Conservation (phyloP, 352 stramenopile genomes). For the Globisporangium polare region DNA sequence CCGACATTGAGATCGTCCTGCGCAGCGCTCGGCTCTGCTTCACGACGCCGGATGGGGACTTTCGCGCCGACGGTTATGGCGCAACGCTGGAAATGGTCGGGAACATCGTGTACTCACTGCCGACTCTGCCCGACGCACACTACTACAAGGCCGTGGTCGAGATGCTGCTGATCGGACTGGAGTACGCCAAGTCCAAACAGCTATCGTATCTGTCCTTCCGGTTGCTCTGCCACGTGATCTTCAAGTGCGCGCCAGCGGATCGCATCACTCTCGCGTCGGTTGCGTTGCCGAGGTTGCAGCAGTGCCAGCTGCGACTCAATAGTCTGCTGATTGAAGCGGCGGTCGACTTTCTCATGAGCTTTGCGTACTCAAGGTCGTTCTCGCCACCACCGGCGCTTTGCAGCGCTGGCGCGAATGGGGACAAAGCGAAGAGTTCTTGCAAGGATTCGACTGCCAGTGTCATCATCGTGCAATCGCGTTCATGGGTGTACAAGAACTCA, state of each 20-base stretch:
- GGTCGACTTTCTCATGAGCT: conserved; percentile 79
- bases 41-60: conserved; percentile 58
- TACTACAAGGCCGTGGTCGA: conserved; percentile 34
- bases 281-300: conserved; percentile 52
- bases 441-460: neutral
- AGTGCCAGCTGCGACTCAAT: conserved; percentile 31
- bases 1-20: conserved; percentile 31
- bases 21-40: conserved; percentile 40
- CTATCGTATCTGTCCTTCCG: conserved; percentile 62
- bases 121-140: conserved; percentile 5
- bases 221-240: conserved; percentile 60
- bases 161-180: conserved; percentile 50
- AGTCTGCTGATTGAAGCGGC: conserved; percentile 55
- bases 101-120: conserved; percentile 33
- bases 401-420: conserved; percentile 8
- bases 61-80: conserved; percentile 57
- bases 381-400: conserved; percentile 32
- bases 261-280: conserved; percentile 39
- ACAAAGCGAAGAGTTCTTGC: conserved; percentile 3
- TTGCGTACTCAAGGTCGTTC: conserved; percentile 53
- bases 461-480: conserved; percentile 19
- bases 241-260: conserved; percentile 34
- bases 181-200: conserved; percentile 51
- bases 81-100: conserved; percentile 65
- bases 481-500: conserved; percentile 52